Percentiles rank a stretch among this genome's conserved stretches.
Conservation (phyloP, 768 basidiomycete genomes). For the Lactarius vividus region DNA sequence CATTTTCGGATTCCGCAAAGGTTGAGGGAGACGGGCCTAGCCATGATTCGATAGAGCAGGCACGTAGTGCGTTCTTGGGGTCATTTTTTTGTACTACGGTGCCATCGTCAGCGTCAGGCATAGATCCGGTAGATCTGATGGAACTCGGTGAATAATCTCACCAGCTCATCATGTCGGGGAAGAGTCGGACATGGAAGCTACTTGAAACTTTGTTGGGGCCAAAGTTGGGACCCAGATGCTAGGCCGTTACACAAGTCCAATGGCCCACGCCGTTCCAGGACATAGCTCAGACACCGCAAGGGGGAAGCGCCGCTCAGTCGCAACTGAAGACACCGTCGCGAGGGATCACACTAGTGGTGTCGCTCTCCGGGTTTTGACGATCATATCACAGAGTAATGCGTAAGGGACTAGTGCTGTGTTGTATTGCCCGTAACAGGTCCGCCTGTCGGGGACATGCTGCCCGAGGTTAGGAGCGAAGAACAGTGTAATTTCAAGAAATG, state of each 20-base stretch:
- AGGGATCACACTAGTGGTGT: not conserved
- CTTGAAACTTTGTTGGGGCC: not conserved
- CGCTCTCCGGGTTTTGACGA: not conserved
- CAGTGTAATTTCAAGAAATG: too few species aligned
- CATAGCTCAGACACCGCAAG: not conserved
- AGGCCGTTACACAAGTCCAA: not conserved
- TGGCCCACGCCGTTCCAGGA: too few species aligned
- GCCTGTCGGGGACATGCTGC: not conserved
- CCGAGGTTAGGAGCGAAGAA: not conserved
- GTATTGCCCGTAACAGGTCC: not conserved
- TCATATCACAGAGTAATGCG: not conserved
- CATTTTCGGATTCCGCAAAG: not conserved
- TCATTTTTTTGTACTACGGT: not conserved
- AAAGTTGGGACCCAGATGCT: not conserved
- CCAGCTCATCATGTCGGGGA: not conserved
- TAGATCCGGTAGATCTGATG: not conserved
- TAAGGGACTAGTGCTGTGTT: not conserved
- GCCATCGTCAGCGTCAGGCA: not conserved
- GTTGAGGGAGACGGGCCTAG: constrained; percentile 1
- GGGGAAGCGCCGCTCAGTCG: not conserved
- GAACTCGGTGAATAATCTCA: not conserved
- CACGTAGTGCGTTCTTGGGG: not conserved
- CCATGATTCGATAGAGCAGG: not conserved
- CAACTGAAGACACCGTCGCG: not conserved
- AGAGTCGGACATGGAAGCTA: not conserved